These are phyloP conservation scores for Cutaneotrichosporon sp. DNA, from an alignment of 1,284 basidiomycete genomes.

Conservation along the genomic window DNA sequence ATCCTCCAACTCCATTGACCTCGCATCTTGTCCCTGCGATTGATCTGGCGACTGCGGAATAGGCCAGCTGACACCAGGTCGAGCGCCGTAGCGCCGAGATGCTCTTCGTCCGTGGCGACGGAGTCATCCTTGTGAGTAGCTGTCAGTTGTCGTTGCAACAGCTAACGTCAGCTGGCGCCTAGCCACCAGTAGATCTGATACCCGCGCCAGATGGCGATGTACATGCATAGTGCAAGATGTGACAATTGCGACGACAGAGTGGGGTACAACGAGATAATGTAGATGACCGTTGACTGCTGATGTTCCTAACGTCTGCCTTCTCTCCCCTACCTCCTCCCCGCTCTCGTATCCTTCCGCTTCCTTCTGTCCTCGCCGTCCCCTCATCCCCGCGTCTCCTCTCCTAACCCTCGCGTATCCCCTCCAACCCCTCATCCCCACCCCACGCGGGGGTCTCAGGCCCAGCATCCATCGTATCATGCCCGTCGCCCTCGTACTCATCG, in stretches of 20 bases:
- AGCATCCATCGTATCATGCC: slow-evolving; percentile 1
- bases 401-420: too few relatives aligned
- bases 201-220: slow-evolving; percentile 4
- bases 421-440: too few relatives aligned
- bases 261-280: too few relatives aligned
- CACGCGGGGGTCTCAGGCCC: neutral
- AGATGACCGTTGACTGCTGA: too few relatives aligned
- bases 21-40: too few relatives aligned
- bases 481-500: slow-evolving; percentile 28
- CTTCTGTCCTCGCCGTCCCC: too few relatives aligned
- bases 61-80: slow-evolving; percentile 54
- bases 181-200: slow-evolving; percentile 13
- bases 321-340: too few relatives aligned
- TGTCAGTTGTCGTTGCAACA: too few relatives aligned
- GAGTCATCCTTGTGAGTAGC: slow-evolving; percentile 73
- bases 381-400: too few relatives aligned
- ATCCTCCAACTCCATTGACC: too few relatives aligned
- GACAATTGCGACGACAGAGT: neutral
- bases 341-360: too few relatives aligned
- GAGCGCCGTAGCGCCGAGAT: slow-evolving; percentile 95
- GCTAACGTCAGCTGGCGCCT: slow-evolving; percentile 15
- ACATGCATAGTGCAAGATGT: slow-evolving; percentile 9
- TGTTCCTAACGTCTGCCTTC: neutral
- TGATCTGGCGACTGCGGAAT: neutral
- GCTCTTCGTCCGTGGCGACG: slow-evolving; percentile 95